A percentile compares a stretch with the other conserved stretches of the same genome.
Evolutionary conservation across 2,329 filamentous ascomycete genomes (phyloP).

Genomic region (Hawksworthiomyces lignivorus): DNA sequence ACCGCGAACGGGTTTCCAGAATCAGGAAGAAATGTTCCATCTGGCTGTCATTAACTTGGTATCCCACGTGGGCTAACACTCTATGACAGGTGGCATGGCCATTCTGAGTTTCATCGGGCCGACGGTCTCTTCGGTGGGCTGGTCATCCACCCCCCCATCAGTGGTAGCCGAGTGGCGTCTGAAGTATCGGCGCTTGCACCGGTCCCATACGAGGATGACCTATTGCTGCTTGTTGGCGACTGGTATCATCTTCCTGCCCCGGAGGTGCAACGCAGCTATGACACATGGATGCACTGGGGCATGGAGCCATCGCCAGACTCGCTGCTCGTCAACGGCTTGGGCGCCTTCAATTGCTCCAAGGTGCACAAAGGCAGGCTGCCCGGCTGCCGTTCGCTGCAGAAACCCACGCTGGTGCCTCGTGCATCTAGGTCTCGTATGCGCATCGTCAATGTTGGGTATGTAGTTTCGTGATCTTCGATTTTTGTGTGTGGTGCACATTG

Average conservation of each 20-base stretch:
- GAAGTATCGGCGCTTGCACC: too few species aligned
- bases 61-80: too few species aligned
- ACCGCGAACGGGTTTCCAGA: too few species aligned
- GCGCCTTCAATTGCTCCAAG: conserved; percentile 36
- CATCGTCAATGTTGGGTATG: conserved; percentile 18
- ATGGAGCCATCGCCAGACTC: conserved; percentile 38
- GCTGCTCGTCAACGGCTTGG: conserved; percentile 37
- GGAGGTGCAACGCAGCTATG: conserved; percentile 4
- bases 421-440: conserved; percentile 19
- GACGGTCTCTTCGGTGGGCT: conserved; percentile 59
- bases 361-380: too few species aligned
- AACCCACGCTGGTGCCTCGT: too few species aligned
- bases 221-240: conserved; percentile 60
- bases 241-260: conserved; percentile 37
- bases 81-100: too few species aligned
- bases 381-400: conserved; percentile 30
- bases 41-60: too few species aligned
- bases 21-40: too few species aligned
- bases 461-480: too few species aligned
- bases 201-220: conserved; percentile 54
- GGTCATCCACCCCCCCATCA: conserved; percentile 53
- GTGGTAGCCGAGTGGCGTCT: conserved; percentile 43
- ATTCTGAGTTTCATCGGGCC: conserved; percentile 60
- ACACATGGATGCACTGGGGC: conserved; percentile 9
- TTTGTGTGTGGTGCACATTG: too few species aligned